Conservation (phyloP, 306 rosid species). For the apple (Malus domestica) region DNA sequence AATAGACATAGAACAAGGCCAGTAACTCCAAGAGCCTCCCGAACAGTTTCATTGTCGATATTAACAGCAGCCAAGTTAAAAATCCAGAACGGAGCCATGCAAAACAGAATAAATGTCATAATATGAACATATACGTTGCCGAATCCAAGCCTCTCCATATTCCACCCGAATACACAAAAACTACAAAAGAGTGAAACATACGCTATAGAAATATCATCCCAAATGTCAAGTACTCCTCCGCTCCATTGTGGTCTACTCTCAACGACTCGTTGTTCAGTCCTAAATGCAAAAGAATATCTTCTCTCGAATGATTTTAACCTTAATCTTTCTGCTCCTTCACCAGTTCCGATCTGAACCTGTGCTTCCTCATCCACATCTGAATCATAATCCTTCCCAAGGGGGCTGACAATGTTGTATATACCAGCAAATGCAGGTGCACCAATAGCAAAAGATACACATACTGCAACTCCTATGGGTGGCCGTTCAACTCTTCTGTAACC, state of each 20-base stretch:
- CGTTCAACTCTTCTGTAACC: conserved; percentile 77
- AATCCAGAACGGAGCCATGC: conserved; percentile 92
- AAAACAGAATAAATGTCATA: conserved; percentile 70
- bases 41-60: conserved; percentile 54
- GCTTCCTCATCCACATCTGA: conserved; percentile 65
- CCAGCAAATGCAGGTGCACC: conserved; percentile 80
- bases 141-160: conserved; percentile 92
- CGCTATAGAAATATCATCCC: conserved; percentile 72
- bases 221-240: conserved; percentile 80
- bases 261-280: conserved; percentile 30
- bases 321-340: conserved; percentile 23
- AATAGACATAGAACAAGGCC: conserved; percentile 72
- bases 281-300: conserved; percentile 56
- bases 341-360: conserved; percentile 28
- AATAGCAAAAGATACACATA: conserved; percentile 63
- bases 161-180: conserved; percentile 89
- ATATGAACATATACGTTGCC: conserved; percentile 95
- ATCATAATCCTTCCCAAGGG: conserved; percentile 77
- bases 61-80: conserved; percentile 80
- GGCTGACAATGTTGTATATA: conserved; percentile 63
- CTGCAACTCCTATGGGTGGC: conserved; percentile 79
- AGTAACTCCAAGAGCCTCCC: conserved; percentile 43
- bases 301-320: conserved; percentile 38
- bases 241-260: conserved; percentile 62
- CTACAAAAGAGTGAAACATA: conserved; percentile 77